These are phyloP conservation scores for Silene conica DNA, from an alignment of 148 eudicot species.

Conservation along the genomic window DNA sequence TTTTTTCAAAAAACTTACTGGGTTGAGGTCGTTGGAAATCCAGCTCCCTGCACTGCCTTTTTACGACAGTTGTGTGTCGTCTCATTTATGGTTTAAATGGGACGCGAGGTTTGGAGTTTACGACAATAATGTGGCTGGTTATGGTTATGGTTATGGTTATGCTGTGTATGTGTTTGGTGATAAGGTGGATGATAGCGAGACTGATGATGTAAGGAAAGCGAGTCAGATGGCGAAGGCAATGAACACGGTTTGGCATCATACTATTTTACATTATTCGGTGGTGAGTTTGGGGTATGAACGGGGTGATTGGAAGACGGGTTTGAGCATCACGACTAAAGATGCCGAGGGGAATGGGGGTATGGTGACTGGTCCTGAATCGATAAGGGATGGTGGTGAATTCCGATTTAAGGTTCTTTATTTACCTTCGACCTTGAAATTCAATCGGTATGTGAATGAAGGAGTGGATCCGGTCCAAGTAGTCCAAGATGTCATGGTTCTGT, in stretches of 20 bases:
- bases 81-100: neutral
- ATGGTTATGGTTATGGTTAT: too few species aligned
- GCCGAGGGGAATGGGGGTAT: neutral
- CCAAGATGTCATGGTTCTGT: neutral
- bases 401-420: too few species aligned
- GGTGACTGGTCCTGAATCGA: neutral
- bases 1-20: neutral
- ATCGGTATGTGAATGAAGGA: neutral
- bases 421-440: neutral
- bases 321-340: neutral
- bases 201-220: neutral
- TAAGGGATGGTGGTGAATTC: neutral
- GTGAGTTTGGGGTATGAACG: too few species aligned
- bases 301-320: neutral
- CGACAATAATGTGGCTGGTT: too few species aligned
- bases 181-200: neutral
- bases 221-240: too few species aligned
- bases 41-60: neutral
- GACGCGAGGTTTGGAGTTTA: neutral
- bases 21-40: neutral
- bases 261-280: neutral
- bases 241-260: neutral
- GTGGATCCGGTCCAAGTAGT: neutral
- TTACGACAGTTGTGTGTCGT: neutral
- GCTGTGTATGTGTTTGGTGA: conserved; percentile 5